phyloP scores from a whole-genome alignment of 257 asterid species.

The Linaria vulgaris region DNA sequence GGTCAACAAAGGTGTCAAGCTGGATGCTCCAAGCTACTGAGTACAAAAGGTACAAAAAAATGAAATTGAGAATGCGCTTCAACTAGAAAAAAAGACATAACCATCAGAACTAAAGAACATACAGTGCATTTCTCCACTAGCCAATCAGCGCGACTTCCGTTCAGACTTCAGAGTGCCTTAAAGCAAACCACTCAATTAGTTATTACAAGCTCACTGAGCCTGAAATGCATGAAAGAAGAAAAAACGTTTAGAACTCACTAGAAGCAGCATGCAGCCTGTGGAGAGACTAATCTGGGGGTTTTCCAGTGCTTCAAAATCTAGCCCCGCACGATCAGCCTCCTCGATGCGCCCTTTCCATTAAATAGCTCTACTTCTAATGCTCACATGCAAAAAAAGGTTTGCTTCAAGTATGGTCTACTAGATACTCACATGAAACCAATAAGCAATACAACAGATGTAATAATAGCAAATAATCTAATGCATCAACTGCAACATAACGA shows the following conservation, averaged over 20 bases:
- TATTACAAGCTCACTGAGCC: background rate
- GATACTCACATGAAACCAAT: too few species aligned
- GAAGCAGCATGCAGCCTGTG: slow-evolving; percentile 72
- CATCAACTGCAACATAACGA: too few species aligned
- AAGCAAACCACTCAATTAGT: slow-evolving; percentile 22
- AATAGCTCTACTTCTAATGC: slow-evolving; percentile 92
- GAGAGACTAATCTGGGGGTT: slow-evolving; percentile 50
- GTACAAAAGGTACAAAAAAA: slow-evolving; percentile 11
- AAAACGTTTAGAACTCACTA: slow-evolving; percentile 48
- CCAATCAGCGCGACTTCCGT: slow-evolving; percentile 99
- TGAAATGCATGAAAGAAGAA: slow-evolving; percentile 1
- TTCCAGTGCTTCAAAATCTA: slow-evolving; percentile 68
- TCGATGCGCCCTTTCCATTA: slow-evolving; percentile 91
- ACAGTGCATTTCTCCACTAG: slow-evolving; percentile 98
- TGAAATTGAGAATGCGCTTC: slow-evolving; percentile 7
- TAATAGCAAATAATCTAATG: too few species aligned
- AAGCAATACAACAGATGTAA: too few species aligned
- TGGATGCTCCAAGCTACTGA: slow-evolving; percentile 88
- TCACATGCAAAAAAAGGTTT: slow-evolving; percentile 26
- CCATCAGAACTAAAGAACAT: too few species aligned
- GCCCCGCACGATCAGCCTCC: slow-evolving; percentile 64
- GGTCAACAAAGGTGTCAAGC: slow-evolving; percentile 84
- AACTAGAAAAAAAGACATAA: slow-evolving; percentile 11
- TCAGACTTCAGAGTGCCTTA: slow-evolving; percentile 82
- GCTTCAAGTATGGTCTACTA: too few species aligned